Evolutionary conservation across 345 rosid genomes (phyloP).

Genomic region (Hibiscus tridactylites): DNA sequence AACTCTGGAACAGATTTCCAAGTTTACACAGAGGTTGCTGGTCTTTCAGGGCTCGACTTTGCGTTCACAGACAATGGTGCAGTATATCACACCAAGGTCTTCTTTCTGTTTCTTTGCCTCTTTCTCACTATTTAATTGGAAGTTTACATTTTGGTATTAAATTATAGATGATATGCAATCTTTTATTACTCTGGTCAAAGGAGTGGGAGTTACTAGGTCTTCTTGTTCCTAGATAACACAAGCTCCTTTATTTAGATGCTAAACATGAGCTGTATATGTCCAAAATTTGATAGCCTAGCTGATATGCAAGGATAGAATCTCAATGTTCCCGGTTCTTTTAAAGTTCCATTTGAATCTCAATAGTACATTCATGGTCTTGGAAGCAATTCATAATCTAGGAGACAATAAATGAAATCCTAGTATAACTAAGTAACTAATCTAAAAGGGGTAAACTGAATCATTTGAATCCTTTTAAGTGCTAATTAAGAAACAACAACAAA

Average conservation of each 20-base stretch:
- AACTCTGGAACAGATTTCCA: conserved; percentile 90
- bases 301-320: background rate
- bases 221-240: background rate
- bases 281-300: background rate
- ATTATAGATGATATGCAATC: background rate
- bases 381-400: background rate
- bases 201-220: conserved; percentile 3
- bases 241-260: conserved; percentile 2
- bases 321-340: background rate
- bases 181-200: conserved; percentile 3
- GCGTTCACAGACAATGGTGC: conserved; percentile 75
- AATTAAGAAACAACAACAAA: background rate
- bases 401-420: background rate
- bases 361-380: background rate
- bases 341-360: background rate
- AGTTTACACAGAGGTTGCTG: conserved; percentile 80
- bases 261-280: background rate
- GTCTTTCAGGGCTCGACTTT: conserved; percentile 96
- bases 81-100: conserved; percentile 94
- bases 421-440: background rate
- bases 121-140: conserved; percentile 5
- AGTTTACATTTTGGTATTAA: conserved; percentile 2
- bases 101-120: conserved; percentile 6
- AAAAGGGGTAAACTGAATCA: background rate
- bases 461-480: background rate